Conservation (phyloP, 225 moss, liverwort and hornwort genomes). For the Marchantia polymorpha region DNA sequence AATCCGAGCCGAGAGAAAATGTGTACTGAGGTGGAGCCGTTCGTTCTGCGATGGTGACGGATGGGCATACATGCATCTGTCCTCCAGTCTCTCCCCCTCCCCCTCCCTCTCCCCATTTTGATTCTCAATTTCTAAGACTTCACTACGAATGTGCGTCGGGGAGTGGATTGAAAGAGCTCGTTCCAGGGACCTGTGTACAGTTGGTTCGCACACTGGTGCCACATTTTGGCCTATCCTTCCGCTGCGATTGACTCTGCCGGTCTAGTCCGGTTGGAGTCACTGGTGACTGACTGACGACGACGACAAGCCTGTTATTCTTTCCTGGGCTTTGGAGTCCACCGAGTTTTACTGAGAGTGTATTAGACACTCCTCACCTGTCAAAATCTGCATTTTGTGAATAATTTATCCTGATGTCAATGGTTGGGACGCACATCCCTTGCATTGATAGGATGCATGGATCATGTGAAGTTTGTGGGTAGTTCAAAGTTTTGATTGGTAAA, state of each 20-base stretch:
- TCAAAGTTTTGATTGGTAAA: conserved; percentile 22
- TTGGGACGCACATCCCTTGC: background rate
- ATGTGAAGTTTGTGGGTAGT: conserved; percentile 23
- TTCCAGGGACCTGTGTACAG: conserved; percentile 24
- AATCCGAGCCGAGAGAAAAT: background rate
- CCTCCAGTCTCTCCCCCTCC: background rate
- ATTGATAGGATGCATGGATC: conserved; percentile 14
- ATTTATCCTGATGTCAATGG: conserved; percentile 15
- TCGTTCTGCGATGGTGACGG: background rate
- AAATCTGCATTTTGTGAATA: conserved; percentile 28
- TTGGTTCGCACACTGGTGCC: conserved; percentile 11
- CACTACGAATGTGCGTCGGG: conserved; percentile 2
- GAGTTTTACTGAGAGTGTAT: conserved; percentile 2
- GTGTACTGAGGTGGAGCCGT: background rate
- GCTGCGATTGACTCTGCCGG: too few relatives aligned
- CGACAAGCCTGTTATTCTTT: conserved; percentile 3
- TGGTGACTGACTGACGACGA: too few relatives aligned
- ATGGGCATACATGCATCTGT: background rate
- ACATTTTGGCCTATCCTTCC: conserved; percentile 11
- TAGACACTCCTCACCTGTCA: conserved; percentile 1
- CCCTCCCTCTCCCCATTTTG: conserved; percentile 19
- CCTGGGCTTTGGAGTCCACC: conserved; percentile 4
- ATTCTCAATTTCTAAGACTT: conserved; percentile 2
- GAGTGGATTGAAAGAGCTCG: conserved; percentile 6
- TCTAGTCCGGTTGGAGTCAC: conserved; percentile 1